Evolutionary conservation across 257 asterid genomes (phyloP).

Genomic region (Solanum chilense): DNA sequence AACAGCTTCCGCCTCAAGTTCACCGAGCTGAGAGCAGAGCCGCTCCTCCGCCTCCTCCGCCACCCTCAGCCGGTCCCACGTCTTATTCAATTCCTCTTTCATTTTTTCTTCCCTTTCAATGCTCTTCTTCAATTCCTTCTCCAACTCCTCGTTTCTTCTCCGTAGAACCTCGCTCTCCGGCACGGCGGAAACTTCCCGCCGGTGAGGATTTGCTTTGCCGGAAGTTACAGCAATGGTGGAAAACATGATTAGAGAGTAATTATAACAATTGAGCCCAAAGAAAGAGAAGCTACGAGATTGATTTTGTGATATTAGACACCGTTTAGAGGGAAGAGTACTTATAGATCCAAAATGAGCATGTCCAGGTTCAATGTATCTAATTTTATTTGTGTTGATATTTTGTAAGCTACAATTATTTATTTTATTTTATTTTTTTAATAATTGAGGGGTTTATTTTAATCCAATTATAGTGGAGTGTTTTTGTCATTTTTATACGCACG

Average conservation of each 20-base stretch:
- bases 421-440: too few relatives aligned
- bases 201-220: background rate
- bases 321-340: background rate
- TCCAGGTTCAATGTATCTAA: background rate
- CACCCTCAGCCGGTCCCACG: constrained; percentile 41
- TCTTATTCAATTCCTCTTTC: constrained; percentile 33
- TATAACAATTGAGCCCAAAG: background rate
- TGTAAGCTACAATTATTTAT: background rate
- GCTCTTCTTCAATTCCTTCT: constrained; percentile 44
- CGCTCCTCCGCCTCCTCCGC: constrained; percentile 94
- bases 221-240: constrained; percentile 26
- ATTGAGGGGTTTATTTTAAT: background rate
- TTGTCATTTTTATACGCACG: background rate
- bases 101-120: constrained; percentile 48
- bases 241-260: constrained; percentile 18
- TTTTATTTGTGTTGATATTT: background rate
- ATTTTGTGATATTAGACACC: background rate
- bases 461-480: background rate
- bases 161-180: constrained; percentile 25
- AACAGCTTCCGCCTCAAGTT: constrained; percentile 78
- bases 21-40: constrained; percentile 72
- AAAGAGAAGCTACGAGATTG: background rate
- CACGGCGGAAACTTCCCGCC: background rate
- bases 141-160: constrained; percentile 64
- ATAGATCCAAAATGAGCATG: background rate